These are phyloP conservation scores for Phytopythium chamaehyphon DNA, from an alignment of 352 stramenopile genomes.

Conservation along the genomic window DNA sequence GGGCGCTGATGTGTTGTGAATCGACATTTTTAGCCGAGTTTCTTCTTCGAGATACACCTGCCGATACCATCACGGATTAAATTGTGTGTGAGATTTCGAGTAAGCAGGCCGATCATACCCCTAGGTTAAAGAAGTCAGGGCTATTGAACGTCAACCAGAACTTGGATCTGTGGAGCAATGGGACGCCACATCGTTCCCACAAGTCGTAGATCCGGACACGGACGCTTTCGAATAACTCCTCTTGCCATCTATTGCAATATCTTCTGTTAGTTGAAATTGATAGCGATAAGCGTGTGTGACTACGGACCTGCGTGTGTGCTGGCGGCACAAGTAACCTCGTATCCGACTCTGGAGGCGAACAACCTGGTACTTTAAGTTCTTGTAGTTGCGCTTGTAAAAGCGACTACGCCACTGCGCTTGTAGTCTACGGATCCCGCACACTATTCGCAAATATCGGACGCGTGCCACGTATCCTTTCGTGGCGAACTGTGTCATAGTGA, in stretches of 20 bases:
- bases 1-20: conserved; percentile 24
- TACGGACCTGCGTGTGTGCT: conserved; percentile 42
- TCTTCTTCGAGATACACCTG: conserved; percentile 72
- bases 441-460: conserved; percentile 38
- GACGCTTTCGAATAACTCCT: conserved; percentile 46
- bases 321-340: conserved; percentile 56
- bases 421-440: conserved; percentile 45
- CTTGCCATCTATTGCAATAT: conserved; percentile 41
- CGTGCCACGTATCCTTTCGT: conserved; percentile 41
- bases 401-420: conserved; percentile 67
- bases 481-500: conserved; percentile 26
- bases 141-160: conserved; percentile 81
- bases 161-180: conserved; percentile 71
- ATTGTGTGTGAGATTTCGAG: too few species aligned
- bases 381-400: conserved; percentile 59
- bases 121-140: conserved; percentile 73
- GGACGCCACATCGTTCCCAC: conserved; percentile 61
- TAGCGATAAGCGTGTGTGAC: neutral
- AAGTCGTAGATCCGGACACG: conserved; percentile 62
- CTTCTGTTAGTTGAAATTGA: neutral
- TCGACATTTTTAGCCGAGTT: conserved; percentile 34
- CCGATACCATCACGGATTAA: neutral
- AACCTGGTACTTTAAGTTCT: conserved; percentile 53
- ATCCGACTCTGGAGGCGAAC: conserved; percentile 61
- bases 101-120: conserved; percentile 26